Evolutionary conservation across 495 filamentous ascomycete genomes (phyloP).

Genomic region (Staphylotrichum tortipilum): DNA sequence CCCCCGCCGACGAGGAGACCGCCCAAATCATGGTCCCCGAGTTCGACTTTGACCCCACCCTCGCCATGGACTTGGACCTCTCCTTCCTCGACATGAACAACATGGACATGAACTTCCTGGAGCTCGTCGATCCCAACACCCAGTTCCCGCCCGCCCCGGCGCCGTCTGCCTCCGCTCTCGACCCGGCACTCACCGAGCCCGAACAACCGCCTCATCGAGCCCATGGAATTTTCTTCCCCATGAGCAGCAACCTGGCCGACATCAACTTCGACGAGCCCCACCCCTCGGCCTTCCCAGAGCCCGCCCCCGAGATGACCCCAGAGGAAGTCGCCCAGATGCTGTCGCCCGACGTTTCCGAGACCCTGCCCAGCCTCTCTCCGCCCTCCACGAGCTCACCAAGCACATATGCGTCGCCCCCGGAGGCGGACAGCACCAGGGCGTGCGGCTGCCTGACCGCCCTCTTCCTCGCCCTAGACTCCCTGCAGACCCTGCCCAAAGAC

Average conservation of each 20-base stretch:
- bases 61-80: conserved; percentile 25
- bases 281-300: background rate
- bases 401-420: background rate
- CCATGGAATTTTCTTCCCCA: conserved; percentile 3
- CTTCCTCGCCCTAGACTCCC: conserved; percentile 37
- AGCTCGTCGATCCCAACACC: conserved; percentile 17
- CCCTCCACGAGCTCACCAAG: conserved; percentile 6
- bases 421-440: background rate
- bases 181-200: no score
- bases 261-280: conserved; percentile 13
- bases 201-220: background rate
- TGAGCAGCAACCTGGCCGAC: background rate
- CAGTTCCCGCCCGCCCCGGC: background rate
- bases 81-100: conserved; percentile 28
- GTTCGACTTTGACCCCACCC: conserved; percentile 18
- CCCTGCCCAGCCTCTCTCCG: conserved; percentile 14
- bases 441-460: conserved; percentile 35
- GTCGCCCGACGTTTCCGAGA: conserved; percentile 2
- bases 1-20: no score
- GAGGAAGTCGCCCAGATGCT: conserved; percentile 12
- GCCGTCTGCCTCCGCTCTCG: background rate
- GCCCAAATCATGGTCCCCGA: conserved; percentile 8
- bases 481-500: conserved; percentile 36
- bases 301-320: conserved; percentile 4
- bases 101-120: conserved; percentile 24